Base-by-base conservation (phyloP, 73 alveolate genomes). In the Blepharisma japonicum region DNA sequence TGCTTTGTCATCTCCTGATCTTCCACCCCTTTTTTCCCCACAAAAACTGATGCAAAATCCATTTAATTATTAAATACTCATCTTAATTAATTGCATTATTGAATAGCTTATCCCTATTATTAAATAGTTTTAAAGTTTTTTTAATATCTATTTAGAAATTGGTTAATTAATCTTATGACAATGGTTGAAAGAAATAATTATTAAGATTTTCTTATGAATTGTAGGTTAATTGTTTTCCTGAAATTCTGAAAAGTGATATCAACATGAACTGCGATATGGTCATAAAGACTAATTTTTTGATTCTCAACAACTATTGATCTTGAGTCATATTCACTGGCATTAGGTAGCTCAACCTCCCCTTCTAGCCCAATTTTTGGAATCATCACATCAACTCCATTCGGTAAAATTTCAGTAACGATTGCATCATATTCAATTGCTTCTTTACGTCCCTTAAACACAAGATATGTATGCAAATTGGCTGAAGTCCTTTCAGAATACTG, bases 401-500 rank as follows among this genome's bases (percentile, higher is more conserved):
- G 49, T 6, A 89, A 56, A 71, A 92, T 81, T 55, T 87, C 85
- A 71, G 94, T 83, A 0, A 92, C 87, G 7, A 92, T 87, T 5
- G 98, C 96, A 20, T 61, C 74, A 39, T 83, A 77, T 45, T 90
- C 92, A 51, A 80, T 51, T 54, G 56, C 70, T n/a, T 83, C 84
- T 23, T 56, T 32, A 72, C 55, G 77, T 51, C 55, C 71, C 76
- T 89, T 90, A 53, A 92, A 92, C 84, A 88, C 91, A 27, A 86
- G 76, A 67, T 83, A 92, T 39, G 98, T 92, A 71, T 87, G 85
- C 80, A 89, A 84, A 55, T 89, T 89, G 20, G 91, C 82, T 14
- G 92, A 78, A 5, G 98, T 91, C 68, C 90, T 70, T 53, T 91
- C 82, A 38, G 98, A 96, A 38, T 83, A 72, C n/a, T 87, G 87